A percentile compares a stretch with the other conserved stretches of the same genome.
phyloP scores from a whole-genome alignment of 495 filamentous ascomycete genomes.

The Penicillium coprophilum region DNA sequence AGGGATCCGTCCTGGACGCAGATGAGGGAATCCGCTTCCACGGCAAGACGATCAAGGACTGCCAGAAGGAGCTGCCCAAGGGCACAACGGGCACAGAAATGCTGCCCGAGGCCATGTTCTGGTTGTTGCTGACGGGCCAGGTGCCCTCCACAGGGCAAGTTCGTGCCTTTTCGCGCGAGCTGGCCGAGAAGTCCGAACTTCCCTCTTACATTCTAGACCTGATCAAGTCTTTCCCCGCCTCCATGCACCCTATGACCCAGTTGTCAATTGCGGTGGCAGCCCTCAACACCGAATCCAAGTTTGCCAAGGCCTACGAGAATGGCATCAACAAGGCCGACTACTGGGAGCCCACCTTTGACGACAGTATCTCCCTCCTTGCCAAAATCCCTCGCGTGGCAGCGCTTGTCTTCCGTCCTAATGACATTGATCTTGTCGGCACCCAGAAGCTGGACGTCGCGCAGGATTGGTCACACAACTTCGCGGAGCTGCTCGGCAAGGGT shows the following conservation, averaged over 20 bases:
- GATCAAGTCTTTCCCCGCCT: conserved; percentile 83
- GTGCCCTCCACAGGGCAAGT: conserved; percentile 81
- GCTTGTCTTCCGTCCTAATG: conserved; percentile 89
- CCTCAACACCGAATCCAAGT: conserved; percentile 86
- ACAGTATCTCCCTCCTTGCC: conserved; percentile 87
- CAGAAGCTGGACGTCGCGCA: conserved; percentile 56
- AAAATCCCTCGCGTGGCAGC: conserved; percentile 97
- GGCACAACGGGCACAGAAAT: conserved; percentile 94
- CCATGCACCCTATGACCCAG: conserved; percentile 97
- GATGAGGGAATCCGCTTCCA: conserved; percentile 98
- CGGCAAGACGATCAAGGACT: conserved; percentile 96
- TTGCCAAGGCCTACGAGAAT: conserved; percentile 88
- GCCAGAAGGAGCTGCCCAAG: conserved; percentile 90
- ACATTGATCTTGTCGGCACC: conserved; percentile 63
- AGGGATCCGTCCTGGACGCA: conserved; percentile 94
- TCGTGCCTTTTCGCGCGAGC: conserved; percentile 75
- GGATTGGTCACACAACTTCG: conserved; percentile 98
- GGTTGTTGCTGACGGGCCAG: conserved; percentile 92
- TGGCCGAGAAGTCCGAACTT: conserved; percentile 83
- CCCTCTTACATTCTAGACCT: conserved; percentile 82
- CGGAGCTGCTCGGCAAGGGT: conserved; percentile 90
- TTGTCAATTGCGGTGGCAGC: conserved; percentile 91
- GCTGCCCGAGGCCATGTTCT: conserved; percentile 99
- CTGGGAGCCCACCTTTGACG: conserved; percentile 98
- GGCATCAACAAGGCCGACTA: conserved; percentile 92